These are phyloP conservation scores for Pleurotus pulmonarius DNA, from an alignment of 768 basidiomycete genomes.

Conservation along the genomic window DNA sequence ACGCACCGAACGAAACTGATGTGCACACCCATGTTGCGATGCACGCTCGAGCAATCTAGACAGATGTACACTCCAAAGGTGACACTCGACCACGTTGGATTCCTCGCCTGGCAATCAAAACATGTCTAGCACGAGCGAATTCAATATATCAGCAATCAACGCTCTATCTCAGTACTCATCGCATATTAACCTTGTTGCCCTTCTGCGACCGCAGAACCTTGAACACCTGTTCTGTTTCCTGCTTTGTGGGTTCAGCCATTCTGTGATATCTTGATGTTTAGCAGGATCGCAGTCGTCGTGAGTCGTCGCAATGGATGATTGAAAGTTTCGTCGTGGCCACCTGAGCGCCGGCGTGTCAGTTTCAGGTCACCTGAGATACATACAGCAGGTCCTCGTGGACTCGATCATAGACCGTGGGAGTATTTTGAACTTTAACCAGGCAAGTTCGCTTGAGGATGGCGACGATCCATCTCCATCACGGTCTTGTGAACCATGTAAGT, in stretches of 20 bases:
- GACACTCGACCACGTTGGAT: conserved; percentile 97
- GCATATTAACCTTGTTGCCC: conserved; percentile 67
- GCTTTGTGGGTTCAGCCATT: conserved; percentile 79
- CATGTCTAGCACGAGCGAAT: conserved; percentile 52
- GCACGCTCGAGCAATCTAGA: conserved; percentile 91
- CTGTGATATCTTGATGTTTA: neutral
- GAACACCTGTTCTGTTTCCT: conserved; percentile 86
- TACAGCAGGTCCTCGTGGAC: neutral
- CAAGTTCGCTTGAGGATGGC: no score
- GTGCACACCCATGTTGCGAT: conserved; percentile 97
- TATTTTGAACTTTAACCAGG: no score
- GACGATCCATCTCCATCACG: no score
- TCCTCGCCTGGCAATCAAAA: conserved; percentile 93
- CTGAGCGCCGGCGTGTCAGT: neutral
- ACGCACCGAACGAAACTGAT: conserved; percentile 92
- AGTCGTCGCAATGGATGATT: neutral
- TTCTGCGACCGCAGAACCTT: conserved; percentile 79
- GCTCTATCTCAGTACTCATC: neutral
- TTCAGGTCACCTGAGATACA: neutral
- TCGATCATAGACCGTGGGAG: neutral
- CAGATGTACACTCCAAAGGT: conserved; percentile 98
- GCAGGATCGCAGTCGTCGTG: conserved; percentile 13
- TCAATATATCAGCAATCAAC: conserved; percentile 2
- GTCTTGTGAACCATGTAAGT: no score
- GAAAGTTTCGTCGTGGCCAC: neutral